A percentile compares a stretch with the other conserved stretches of the same genome.
phyloP scores from a whole-genome alignment of 106 monocot genomes.

The Ottelia alismoides region DNA sequence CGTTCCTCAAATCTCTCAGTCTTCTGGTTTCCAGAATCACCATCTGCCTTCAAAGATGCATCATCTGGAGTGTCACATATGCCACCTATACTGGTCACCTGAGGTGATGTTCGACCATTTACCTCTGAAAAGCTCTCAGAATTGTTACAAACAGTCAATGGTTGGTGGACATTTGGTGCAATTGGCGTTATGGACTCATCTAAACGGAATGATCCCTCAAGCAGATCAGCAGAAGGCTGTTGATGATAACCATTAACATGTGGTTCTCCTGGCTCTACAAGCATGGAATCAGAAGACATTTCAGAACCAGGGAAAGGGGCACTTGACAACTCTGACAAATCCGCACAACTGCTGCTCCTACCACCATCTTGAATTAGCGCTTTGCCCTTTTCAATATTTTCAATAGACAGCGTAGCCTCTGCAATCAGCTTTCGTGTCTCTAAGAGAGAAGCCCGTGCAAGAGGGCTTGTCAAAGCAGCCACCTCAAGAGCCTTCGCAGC shows the following conservation, averaged over 20 bases:
- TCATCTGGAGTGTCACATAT: no score
- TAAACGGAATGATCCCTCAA: constrained; percentile 1
- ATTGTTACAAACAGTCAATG: no score
- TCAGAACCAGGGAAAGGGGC: background rate
- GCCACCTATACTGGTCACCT: background rate
- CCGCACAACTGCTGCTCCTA: background rate
- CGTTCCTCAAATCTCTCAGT: no score
- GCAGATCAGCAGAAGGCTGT: constrained; percentile 1
- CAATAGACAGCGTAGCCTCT: constrained; percentile 43
- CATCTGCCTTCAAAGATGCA: background rate
- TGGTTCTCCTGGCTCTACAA: background rate
- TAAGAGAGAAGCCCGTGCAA: constrained; percentile 62
- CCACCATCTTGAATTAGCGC: constrained; percentile 2
- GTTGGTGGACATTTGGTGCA: background rate
- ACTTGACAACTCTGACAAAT: no score
- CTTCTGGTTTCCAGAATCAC: background rate
- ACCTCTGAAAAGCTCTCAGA: no score
- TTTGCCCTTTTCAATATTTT: constrained; percentile 26
- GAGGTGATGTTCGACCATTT: no score
- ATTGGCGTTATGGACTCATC: no score
- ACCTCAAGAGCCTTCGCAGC: constrained; percentile 71
- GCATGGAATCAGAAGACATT: background rate
- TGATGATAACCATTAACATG: constrained; percentile 27
- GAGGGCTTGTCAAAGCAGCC: constrained; percentile 59
- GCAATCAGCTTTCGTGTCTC: constrained; percentile 70